Percentiles rank a stretch among this genome's conserved stretches.
phyloP scores from a whole-genome alignment of 2,329 filamentous ascomycete species.

The Pseudogymnoascus sp. region DNA sequence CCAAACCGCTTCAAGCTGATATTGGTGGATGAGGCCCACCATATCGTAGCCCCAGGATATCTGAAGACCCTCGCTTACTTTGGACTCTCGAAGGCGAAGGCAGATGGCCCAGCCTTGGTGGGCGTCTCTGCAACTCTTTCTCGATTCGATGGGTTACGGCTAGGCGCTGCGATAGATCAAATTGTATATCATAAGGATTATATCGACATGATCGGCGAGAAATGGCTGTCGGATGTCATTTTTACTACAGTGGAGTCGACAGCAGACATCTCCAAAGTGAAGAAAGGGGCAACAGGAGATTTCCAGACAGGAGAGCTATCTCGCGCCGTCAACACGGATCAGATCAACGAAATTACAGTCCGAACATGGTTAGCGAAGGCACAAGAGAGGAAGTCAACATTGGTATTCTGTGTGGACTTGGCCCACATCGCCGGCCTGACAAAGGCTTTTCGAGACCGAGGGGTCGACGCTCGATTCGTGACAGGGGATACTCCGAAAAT shows the following conservation, averaged over 20 bases:
- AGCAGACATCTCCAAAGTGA: slow-evolving; percentile 69
- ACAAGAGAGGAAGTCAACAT: slow-evolving; percentile 66
- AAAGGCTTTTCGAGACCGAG: slow-evolving; percentile 65
- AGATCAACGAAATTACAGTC: slow-evolving; percentile 78
- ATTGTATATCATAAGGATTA: slow-evolving; percentile 93
- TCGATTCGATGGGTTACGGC: slow-evolving; percentile 72
- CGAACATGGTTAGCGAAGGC: slow-evolving; percentile 81
- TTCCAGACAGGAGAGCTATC: slow-evolving; percentile 77
- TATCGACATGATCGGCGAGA: slow-evolving; percentile 75
- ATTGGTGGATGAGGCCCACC: slow-evolving; percentile 92
- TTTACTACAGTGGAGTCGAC: slow-evolving; percentile 88
- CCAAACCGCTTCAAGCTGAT: slow-evolving; percentile 77
- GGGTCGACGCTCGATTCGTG: slow-evolving; percentile 80
- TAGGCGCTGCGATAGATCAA: slow-evolving; percentile 83
- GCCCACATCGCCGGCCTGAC: slow-evolving; percentile 73
- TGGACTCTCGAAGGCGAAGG: slow-evolving; percentile 51
- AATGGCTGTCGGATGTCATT: slow-evolving; percentile 85
- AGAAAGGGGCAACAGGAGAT: slow-evolving; percentile 62
- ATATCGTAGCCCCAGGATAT: slow-evolving; percentile 83
- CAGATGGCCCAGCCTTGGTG: slow-evolving; percentile 60
- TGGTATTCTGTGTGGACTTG: slow-evolving; percentile 92
- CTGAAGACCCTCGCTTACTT: slow-evolving; percentile 73
- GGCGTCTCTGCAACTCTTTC: slow-evolving; percentile 81
- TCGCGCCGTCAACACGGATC: slow-evolving; percentile 70
- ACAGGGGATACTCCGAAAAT: slow-evolving; percentile 70